Percentiles rank a stretch among this genome's conserved stretches.
Evolutionary conservation across 176 grass and related monocot species (phyloP).

Genomic region (Triticum timopheevii): DNA sequence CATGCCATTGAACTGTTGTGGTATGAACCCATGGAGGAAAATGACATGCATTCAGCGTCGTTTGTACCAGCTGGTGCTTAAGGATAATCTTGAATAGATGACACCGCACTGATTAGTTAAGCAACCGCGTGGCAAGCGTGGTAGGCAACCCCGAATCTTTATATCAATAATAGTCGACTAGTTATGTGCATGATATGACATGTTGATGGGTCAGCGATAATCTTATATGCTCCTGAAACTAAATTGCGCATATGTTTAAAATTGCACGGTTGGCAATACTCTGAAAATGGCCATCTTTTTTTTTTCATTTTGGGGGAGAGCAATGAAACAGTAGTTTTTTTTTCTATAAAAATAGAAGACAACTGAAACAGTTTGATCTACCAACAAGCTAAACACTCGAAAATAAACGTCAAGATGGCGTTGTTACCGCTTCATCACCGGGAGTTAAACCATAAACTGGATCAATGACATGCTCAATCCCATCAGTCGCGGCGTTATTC

Average conservation of each 20-base stretch:
- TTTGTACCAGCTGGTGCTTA: not conserved
- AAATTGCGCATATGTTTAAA: too few species aligned
- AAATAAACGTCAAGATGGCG: not conserved
- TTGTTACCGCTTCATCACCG: not conserved
- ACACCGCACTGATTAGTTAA: not conserved
- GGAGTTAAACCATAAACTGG: not conserved
- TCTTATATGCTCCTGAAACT: not conserved
- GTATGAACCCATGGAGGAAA: not conserved
- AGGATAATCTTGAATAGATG: not conserved
- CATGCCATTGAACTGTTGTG: constrained; percentile 23
- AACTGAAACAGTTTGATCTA: not conserved
- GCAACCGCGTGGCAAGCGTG: not conserved
- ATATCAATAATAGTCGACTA: not conserved
- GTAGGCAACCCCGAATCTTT: not conserved
- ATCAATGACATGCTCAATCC: not conserved
- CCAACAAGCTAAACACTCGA: not conserved
- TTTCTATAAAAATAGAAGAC: not conserved
- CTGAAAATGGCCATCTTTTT: not conserved
- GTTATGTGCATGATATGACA: not conserved
- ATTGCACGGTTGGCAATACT: not conserved
- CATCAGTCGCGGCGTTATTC: constrained; percentile 30
- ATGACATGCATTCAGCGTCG: not conserved
- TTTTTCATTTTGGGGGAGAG: not conserved
- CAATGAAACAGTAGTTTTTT: not conserved
- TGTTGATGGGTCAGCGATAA: not conserved